Percentiles rank a stretch among this genome's conserved stretches.
phyloP scores from a whole-genome alignment of 2,329 filamentous ascomycete species.

The Hypoxylon rubiginosum region DNA sequence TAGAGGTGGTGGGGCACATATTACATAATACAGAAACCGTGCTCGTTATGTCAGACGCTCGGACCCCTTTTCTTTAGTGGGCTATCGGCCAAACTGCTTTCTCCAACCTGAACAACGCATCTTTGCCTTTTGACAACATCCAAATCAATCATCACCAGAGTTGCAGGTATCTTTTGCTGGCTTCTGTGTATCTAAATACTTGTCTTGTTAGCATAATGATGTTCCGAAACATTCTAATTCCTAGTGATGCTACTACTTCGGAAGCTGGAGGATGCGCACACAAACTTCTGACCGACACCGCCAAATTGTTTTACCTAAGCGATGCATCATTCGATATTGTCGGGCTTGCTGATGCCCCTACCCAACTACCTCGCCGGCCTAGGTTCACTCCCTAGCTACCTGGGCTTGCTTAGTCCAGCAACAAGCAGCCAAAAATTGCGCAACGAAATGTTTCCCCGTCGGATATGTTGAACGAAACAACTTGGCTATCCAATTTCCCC shows the following conservation, averaged over 20 bases:
- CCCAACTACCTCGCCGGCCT: neutral
- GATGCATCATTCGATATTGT: constrained; percentile 22
- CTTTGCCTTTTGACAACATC: constrained; percentile 21
- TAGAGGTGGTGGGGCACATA: neutral
- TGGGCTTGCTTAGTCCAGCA: neutral
- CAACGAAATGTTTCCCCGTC: neutral
- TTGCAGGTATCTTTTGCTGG: neutral
- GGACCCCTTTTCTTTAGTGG: neutral
- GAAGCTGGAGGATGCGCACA: neutral
- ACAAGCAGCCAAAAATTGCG: neutral
- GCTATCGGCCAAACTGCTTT: constrained; percentile 4
- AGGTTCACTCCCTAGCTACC: neutral
- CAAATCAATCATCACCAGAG: constrained; percentile 16
- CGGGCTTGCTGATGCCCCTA: constrained; percentile 14
- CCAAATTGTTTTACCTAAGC: constrained; percentile 6
- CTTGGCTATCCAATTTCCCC: neutral
- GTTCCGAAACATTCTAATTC: neutral
- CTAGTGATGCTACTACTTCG: neutral
- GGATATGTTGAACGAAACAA: constrained; percentile 4
- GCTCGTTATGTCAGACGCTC: neutral
- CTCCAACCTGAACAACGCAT: constrained; percentile 23
- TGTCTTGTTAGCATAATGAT: neutral
- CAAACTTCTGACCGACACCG: constrained; percentile 29
- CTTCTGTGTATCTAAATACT: neutral
- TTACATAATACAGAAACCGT: constrained; percentile 15